Conservation (phyloP, 768 basidiomycete genomes). For the Symmetrospora coprosmae region DNA sequence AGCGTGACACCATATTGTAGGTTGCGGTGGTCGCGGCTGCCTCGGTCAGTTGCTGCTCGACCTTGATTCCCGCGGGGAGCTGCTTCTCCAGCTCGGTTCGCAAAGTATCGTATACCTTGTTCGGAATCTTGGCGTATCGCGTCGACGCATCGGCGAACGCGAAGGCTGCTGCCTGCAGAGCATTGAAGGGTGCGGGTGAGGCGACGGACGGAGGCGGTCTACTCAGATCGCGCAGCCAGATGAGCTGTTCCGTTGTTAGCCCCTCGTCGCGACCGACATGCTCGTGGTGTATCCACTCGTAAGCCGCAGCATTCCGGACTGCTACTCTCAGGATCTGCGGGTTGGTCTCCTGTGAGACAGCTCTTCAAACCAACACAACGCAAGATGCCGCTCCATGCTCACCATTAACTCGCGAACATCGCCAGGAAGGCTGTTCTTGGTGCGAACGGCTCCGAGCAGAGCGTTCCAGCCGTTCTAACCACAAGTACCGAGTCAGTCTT, state of each 20-base stretch:
- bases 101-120: slow-evolving; percentile 40
- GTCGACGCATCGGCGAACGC: slow-evolving; percentile 52
- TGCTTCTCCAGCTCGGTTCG: slow-evolving; percentile 34
- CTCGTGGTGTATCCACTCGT: slow-evolving; percentile 36
- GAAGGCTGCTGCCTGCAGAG: slow-evolving; percentile 46
- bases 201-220: slow-evolving; percentile 38
- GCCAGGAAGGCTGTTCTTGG: slow-evolving; percentile 33
- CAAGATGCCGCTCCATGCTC: slow-evolving; percentile 4
- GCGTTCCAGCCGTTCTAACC: slow-evolving; percentile 35
- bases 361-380: not conserved
- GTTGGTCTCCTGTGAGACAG: not conserved
- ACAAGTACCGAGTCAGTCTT: not conserved
- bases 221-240: slow-evolving; percentile 44
- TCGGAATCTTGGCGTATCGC: slow-evolving; percentile 41
- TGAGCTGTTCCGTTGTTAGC: slow-evolving; percentile 46
- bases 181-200: slow-evolving; percentile 38
- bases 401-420: slow-evolving; percentile 37
- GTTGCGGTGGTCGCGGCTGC: slow-evolving; percentile 41
- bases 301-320: slow-evolving; percentile 34
- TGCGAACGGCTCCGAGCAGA: slow-evolving; percentile 34
- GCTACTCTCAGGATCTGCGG: slow-evolving; percentile 36
- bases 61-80: slow-evolving; percentile 8
- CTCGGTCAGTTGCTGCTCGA: slow-evolving; percentile 43
- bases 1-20: slow-evolving; percentile 60
- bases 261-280: slow-evolving; percentile 43